A percentile compares a stretch with the other conserved stretches of the same genome.
Conservation (phyloP, 345 rosid genomes). For the Lepidium aucheri region DNA sequence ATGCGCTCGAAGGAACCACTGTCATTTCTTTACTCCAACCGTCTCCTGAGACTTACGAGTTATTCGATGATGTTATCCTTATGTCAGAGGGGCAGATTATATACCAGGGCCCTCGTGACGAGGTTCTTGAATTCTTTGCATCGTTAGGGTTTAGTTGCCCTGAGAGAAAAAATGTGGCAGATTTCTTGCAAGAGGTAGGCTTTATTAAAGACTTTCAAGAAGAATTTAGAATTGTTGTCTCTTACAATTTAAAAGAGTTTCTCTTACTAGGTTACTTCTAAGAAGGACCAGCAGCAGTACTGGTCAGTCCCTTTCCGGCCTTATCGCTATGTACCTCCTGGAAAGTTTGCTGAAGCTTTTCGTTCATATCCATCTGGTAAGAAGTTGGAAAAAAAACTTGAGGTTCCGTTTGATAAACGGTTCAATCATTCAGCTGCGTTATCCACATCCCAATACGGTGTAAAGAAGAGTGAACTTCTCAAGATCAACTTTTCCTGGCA, state of each 20-base stretch:
- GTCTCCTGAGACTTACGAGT: slow-evolving; percentile 86
- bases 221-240: neutral
- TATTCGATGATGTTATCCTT: slow-evolving; percentile 89
- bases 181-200: slow-evolving; percentile 94
- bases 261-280: slow-evolving; percentile 63
- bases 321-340: slow-evolving; percentile 72
- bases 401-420: slow-evolving; percentile 71
- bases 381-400: slow-evolving; percentile 48
- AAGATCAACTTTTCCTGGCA: slow-evolving; percentile 79
- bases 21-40: slow-evolving; percentile 89
- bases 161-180: slow-evolving; percentile 90
- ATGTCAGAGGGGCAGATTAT: slow-evolving; percentile 89
- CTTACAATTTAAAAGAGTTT: neutral
- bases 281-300: slow-evolving; percentile 94
- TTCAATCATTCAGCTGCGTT: slow-evolving; percentile 92
- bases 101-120: slow-evolving; percentile 85
- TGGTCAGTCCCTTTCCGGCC: slow-evolving; percentile 76
- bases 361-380: slow-evolving; percentile 50
- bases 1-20: slow-evolving; percentile 77
- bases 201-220: slow-evolving; percentile 4
- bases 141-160: slow-evolving; percentile 86
- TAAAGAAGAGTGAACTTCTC: slow-evolving; percentile 62
- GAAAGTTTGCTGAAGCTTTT: slow-evolving; percentile 84
- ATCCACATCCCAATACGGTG: slow-evolving; percentile 64
- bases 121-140: slow-evolving; percentile 65